Percentiles rank a stretch among this genome's conserved stretches.
Conservation (phyloP, 257 asterid species). For the Jacaranda copaia region DNA sequence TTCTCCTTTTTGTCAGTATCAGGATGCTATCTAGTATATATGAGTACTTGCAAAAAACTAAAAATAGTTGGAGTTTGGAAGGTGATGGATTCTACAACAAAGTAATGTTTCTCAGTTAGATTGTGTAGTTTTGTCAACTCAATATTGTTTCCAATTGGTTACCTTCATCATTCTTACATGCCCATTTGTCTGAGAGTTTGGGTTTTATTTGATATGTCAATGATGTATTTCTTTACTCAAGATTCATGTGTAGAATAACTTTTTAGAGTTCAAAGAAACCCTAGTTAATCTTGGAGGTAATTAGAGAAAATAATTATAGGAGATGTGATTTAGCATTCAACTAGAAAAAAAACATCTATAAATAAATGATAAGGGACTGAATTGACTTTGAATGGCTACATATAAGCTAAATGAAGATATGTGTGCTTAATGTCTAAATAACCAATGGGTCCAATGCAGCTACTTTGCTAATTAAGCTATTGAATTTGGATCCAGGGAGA, state of each 20-base stretch:
- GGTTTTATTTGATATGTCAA: neutral
- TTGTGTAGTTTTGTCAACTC: slow-evolving; percentile 36
- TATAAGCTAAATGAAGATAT: slow-evolving; percentile 18
- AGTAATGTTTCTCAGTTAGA: slow-evolving; percentile 28
- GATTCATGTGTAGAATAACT: neutral
- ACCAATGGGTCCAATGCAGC: slow-evolving; percentile 37
- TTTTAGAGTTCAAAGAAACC: neutral
- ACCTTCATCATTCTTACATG: neutral
- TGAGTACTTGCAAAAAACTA: neutral
- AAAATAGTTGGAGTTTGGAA: slow-evolving; percentile 30
- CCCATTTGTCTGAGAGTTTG: too few relatives aligned
- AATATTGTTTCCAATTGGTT: slow-evolving; percentile 18
- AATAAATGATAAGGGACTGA: neutral
- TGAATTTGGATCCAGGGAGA: slow-evolving; percentile 15
- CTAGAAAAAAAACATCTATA: neutral
- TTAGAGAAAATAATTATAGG: neutral
- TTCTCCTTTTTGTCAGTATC: neutral
- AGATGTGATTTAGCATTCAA: slow-evolving; percentile 13
- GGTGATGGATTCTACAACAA: slow-evolving; percentile 36
- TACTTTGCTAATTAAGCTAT: slow-evolving; percentile 29
- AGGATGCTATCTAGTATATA: slow-evolving; percentile 4
- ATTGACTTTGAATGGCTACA: slow-evolving; percentile 24
- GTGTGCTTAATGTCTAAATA: slow-evolving; percentile 32
- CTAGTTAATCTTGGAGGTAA: neutral
- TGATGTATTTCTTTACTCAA: neutral